Base-by-base conservation (phyloP, 257 asterid species). In the Solanum gracilifrons region DNA sequence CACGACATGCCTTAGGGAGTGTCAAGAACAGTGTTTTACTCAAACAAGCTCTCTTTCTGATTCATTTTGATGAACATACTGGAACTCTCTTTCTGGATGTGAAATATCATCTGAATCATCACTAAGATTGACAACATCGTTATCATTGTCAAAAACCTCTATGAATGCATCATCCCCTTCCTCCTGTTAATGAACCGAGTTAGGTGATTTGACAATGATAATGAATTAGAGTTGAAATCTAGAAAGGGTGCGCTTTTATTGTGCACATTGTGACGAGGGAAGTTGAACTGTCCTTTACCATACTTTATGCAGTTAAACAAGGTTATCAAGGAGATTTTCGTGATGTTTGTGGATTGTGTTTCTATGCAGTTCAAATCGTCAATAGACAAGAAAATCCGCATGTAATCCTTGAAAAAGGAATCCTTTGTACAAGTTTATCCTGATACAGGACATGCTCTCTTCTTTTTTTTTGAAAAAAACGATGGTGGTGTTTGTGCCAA, bases 141-240 rank as follows among this genome's bases (percentile, higher is more conserved):
- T 85, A 87, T 88, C 93, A 23, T 87, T 84, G 27, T 89, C 91
- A n/a, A 89, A 87, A 41, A 73, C 84, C 87, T 88, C 91, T 2
- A 92, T 91, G 90, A 90, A 88, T 64, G 86, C 73, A 5, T 87
- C 95, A 6, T 90, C 95, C 33, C 83, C 96, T 31, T 94, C 98
- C 83, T 91, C 94, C 98, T 90, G 88, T 82, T 27, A 68, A 87
- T n/a, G 71, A 18, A 76, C 43, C 8, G 27, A 77, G 86, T 84
- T 36, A 36, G 85, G 2, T 9, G 85, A 80, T 80, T 60, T 80
- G 6, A 46, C 29, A 27, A 48, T 46, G 29, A 46, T 29, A 43
- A 43, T 41, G 66, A 37, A 80, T n/a, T n/a, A n/a, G 51, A 71
- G 37, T 39, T n/a, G 33, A 48, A 85, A 21, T 74, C 13, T 62